Conservation (phyloP, 139 green algal species). For the Tetratostichococcus sp. region DNA sequence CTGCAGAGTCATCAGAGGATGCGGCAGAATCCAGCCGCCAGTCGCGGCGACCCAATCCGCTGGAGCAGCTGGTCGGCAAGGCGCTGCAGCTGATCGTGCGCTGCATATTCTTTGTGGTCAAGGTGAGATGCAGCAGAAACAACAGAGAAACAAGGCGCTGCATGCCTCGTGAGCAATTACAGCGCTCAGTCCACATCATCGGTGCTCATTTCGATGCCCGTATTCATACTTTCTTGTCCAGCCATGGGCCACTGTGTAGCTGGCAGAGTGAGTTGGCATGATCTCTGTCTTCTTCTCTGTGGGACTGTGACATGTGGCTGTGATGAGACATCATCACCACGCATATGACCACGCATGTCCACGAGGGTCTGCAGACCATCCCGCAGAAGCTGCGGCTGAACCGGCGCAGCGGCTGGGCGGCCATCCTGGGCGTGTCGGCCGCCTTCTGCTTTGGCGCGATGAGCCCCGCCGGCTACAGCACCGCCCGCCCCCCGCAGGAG, state of each 20-base stretch:
- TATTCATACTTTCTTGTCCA: too few relatives aligned
- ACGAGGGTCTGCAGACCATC: background rate
- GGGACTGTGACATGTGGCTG: too few relatives aligned
- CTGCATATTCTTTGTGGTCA: background rate
- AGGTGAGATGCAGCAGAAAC: background rate
- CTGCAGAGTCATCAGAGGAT: background rate
- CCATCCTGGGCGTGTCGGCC: background rate
- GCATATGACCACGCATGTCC: too few relatives aligned
- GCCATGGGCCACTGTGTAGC: too few relatives aligned
- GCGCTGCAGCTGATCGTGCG: background rate
- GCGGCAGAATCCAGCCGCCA: too few relatives aligned
- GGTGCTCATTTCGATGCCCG: too few relatives aligned
- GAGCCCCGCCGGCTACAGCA: background rate
- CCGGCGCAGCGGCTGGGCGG: background rate
- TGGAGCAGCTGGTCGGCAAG: background rate
- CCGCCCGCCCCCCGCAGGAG: conserved; percentile 13
- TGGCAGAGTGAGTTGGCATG: too few relatives aligned
- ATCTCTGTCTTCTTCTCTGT: too few relatives aligned
- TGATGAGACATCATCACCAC: too few relatives aligned
- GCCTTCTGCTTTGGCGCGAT: conserved; percentile 3
- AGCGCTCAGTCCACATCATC: too few relatives aligned
- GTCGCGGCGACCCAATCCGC: background rate
- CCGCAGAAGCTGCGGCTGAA: background rate
- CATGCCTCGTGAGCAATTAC: too few relatives aligned
- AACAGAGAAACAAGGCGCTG: too few relatives aligned